Conservation (phyloP, 805 yeast species). For the Saccharomycopsis fibuligera region DNA sequence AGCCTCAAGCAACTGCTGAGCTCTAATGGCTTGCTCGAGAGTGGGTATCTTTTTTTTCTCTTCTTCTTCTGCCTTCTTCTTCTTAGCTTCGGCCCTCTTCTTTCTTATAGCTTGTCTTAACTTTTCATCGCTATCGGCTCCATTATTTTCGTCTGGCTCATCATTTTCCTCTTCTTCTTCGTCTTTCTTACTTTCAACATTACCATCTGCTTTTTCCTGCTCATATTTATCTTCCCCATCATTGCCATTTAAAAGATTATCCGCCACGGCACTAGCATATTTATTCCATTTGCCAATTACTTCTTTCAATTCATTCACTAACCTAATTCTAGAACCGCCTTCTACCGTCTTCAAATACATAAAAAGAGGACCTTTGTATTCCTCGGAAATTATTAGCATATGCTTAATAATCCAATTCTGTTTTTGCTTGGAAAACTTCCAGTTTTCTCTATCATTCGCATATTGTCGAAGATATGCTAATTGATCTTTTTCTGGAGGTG, state of each 20-base stretch:
- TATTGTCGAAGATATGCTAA: slow-evolving; percentile 57
- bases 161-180: slow-evolving; percentile 1
- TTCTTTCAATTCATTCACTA: slow-evolving; percentile 41
- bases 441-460: slow-evolving; percentile 45
- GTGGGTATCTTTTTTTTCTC: slow-evolving; percentile 27
- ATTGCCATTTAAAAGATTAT: slow-evolving; percentile 21
- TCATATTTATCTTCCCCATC: slow-evolving; percentile 24
- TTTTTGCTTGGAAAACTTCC: slow-evolving; percentile 85
- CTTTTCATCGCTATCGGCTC: background rate
- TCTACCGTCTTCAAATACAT: slow-evolving; percentile 54
- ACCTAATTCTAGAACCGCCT: slow-evolving; percentile 62
- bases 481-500: slow-evolving; percentile 72
- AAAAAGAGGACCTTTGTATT: slow-evolving; percentile 45
- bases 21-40: slow-evolving; percentile 34
- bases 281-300: slow-evolving; percentile 54
- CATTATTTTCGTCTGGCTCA: background rate
- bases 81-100: too few relatives aligned
- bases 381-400: slow-evolving; percentile 43
- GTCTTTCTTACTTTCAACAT: slow-evolving; percentile 18
- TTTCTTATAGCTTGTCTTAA: background rate
- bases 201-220: slow-evolving; percentile 16
- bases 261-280: slow-evolving; percentile 15
- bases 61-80: slow-evolving; percentile 16
- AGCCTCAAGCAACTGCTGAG: slow-evolving; percentile 31
- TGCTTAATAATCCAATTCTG: slow-evolving; percentile 80